phyloP scores from a whole-genome alignment of 495 filamentous ascomycete species.

The Penicillium tannophilum region DNA sequence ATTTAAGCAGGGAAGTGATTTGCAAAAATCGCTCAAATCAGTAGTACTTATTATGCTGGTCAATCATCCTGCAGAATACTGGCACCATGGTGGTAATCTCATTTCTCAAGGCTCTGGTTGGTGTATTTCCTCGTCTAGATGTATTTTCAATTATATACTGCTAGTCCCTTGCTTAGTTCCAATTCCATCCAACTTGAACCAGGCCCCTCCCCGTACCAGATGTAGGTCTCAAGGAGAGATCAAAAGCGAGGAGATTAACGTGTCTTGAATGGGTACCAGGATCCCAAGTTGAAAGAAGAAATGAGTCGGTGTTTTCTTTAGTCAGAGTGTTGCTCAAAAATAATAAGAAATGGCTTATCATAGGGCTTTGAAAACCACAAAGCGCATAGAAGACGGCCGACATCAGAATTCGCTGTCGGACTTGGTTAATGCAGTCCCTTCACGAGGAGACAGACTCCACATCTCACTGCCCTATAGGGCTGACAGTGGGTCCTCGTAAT shows the following conservation, averaged over 20 bases:
- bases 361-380: no score
- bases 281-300: not conserved
- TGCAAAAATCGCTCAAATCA: no score
- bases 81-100: not conserved
- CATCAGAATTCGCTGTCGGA: no score
- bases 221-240: not conserved
- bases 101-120: not conserved
- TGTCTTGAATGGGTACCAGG: not conserved
- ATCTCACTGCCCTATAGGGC: not conserved
- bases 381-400: no score
- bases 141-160: not conserved
- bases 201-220: not conserved
- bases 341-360: no score
- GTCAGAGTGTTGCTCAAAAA: no score
- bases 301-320: no score
- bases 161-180: not conserved
- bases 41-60: no score
- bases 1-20: no score
- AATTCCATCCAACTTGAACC: not conserved
- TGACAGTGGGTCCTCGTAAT: slow-evolving; percentile 3
- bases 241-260: not conserved
- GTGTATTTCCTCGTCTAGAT: not conserved
- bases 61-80: no score
- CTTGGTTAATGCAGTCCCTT: no score
- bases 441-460: not conserved